Conservation (phyloP, 495 filamentous ascomycete species). For the Neurospora sp. region DNA sequence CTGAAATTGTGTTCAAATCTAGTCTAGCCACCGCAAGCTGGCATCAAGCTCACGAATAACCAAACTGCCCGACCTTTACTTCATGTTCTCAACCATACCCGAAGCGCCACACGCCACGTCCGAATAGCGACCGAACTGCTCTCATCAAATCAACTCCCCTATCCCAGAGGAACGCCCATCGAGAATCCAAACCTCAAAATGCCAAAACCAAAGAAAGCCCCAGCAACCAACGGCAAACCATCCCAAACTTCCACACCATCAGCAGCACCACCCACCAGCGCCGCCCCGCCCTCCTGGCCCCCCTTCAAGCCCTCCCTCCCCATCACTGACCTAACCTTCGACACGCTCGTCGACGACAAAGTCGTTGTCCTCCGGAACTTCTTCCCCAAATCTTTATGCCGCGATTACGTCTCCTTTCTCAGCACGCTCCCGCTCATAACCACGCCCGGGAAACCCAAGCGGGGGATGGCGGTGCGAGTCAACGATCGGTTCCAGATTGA, state of each 20-base stretch:
- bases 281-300: constrained; percentile 59
- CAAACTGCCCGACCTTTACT: not conserved
- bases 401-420: constrained; percentile 70
- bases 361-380: constrained; percentile 70
- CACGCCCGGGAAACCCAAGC: constrained; percentile 76
- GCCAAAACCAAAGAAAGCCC: not conserved
- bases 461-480: constrained; percentile 73
- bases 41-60: not conserved
- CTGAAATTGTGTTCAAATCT: not conserved
- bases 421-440: constrained; percentile 64
- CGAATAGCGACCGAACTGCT: not conserved
- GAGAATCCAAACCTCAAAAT: not conserved
- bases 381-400: constrained; percentile 71
- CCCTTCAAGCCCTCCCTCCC: constrained; percentile 64
- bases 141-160: not conserved
- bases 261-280: not conserved
- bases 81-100: not conserved
- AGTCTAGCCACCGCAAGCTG: not conserved
- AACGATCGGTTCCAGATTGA: constrained; percentile 87
- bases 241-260: not conserved
- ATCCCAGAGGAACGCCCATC: not conserved
- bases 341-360: constrained; percentile 46
- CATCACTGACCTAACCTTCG: constrained; percentile 51
- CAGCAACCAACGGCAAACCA: not conserved
- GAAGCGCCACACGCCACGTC: not conserved